phyloP scores from a whole-genome alignment of 202 grass and related monocot species.

The Digitaria exilis region DNA sequence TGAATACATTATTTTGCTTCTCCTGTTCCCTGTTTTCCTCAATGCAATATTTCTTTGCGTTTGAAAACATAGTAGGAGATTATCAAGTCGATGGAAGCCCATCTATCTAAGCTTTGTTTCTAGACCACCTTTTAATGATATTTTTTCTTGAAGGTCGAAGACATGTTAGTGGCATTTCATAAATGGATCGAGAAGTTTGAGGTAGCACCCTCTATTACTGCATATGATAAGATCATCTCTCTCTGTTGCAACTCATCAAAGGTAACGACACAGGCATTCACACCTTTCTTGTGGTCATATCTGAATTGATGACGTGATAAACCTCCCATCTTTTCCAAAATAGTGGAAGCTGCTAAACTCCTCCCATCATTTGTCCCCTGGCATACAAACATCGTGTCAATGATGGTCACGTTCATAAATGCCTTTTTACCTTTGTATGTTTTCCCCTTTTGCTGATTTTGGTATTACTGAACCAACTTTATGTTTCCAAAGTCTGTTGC shows the following conservation, averaged over 20 bases:
- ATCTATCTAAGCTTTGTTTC: conserved; percentile 17
- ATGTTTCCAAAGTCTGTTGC: background rate
- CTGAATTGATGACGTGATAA: conserved; percentile 21
- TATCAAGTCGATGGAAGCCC: conserved; percentile 22
- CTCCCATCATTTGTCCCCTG: conserved; percentile 13
- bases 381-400: conserved; percentile 10
- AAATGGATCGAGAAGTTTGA: conserved; percentile 79
- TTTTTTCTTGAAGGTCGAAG: conserved; percentile 68
- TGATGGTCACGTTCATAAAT: conserved; percentile 1
- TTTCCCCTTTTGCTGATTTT: conserved; percentile 16
- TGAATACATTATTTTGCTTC: background rate
- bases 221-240: conserved; percentile 63
- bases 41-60: background rate
- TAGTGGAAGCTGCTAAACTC: background rate
- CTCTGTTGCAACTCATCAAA: conserved; percentile 67
- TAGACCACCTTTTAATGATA: conserved; percentile 20
- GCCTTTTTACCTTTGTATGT: background rate
- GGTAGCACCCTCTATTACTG: conserved; percentile 52
- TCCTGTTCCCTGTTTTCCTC: conserved; percentile 15
- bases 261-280: conserved; percentile 48
- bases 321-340: background rate
- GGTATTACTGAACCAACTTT: conserved; percentile 3
- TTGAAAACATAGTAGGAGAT: conserved; percentile 14
- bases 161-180: conserved; percentile 57
- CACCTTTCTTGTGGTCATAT: conserved; percentile 11